Base-by-base conservation (phyloP, 495 filamentous ascomycete species). In the Filosporella fistucella region DNA sequence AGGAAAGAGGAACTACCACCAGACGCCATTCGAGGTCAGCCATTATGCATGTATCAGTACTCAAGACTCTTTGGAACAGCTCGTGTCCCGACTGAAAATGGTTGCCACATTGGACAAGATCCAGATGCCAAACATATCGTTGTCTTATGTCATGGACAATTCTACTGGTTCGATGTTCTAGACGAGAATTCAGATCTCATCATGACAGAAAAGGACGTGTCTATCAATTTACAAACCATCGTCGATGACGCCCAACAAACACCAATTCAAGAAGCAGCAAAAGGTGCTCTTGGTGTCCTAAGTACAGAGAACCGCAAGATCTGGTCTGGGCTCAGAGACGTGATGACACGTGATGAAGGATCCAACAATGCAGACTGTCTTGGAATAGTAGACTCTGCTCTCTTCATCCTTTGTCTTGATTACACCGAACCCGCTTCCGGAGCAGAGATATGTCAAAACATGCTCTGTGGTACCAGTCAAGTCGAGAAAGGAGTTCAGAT, bases 161-260 rank as follows among this genome's bases (percentile, higher is more conserved):
- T 97, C 67, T 98, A 98, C 60, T 98, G 93, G 91, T 98, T 97
- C 57, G 93, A 98, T 64, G 91, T 95, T 2, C 69, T 98, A 16
- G 93, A 98, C 55, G 86, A 93, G 56, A 93, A 95, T 61, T 84
- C 85, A 7, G 93, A 98, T 57, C 68, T 94, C 41, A 96, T 98
- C 67, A 96, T 97, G 91, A 93, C 82, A 1, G 93, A 98, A 68
- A 91, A 89, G 59, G 93, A 98, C 65, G 77, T 98, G 36, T 80
- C 86, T 4, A 74, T 96, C 55, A 98, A 98, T 60, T 71, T 98
- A 30, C 86, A 94, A 56, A 91, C 91, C 20, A 89, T 97, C 49
- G 75, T 95, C 38, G 86, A 94, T 42, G 93, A 98, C 64, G 90
- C 93, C 8, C 71, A 83, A 18, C 82, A 93, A 53, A 94, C 82